A percentile compares a stretch with the other conserved stretches of the same genome.
Evolutionary conservation across 768 basidiomycete species (phyloP).

Genomic region (Gyrodon lividus): DNA sequence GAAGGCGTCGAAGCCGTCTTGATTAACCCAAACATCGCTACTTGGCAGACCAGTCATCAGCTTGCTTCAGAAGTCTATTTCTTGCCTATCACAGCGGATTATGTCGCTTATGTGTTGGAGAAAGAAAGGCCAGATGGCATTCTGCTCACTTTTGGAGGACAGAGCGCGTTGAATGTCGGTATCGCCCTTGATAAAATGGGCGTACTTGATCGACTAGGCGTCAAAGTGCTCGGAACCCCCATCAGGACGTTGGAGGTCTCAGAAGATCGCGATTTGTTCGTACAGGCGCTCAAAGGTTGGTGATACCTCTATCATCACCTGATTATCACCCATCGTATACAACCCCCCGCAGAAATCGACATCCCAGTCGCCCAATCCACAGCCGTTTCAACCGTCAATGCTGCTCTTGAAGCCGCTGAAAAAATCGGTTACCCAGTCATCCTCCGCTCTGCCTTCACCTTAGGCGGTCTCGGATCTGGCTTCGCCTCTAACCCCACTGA

Average conservation of each 20-base stretch:
- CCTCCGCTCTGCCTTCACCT: slow-evolving; percentile 92
- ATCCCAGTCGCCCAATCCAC: slow-evolving; percentile 95
- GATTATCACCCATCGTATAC: not conserved
- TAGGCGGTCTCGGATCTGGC: slow-evolving; percentile 97
- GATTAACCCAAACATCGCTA: slow-evolving; percentile 98
- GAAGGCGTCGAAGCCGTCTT: slow-evolving; percentile 93
- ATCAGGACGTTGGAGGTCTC: slow-evolving; percentile 93
- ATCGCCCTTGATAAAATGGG: slow-evolving; percentile 97
- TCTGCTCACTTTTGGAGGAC: slow-evolving; percentile 95
- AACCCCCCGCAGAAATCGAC: slow-evolving; percentile 73
- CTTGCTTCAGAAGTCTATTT: slow-evolving; percentile 97
- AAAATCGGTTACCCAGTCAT: slow-evolving; percentile 97
- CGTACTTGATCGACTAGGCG: slow-evolving; percentile 85
- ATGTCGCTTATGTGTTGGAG: slow-evolving; percentile 98
- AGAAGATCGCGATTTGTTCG: slow-evolving; percentile 96
- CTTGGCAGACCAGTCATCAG: slow-evolving; percentile 98
- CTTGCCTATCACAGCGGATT: slow-evolving; percentile 92
- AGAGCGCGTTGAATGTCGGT: slow-evolving; percentile 96
- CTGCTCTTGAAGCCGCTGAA: slow-evolving; percentile 87
- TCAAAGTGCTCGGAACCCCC: slow-evolving; percentile 93
- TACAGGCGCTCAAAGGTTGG: slow-evolving; percentile 91
- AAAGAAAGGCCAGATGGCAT: slow-evolving; percentile 98
- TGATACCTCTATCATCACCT: not conserved
- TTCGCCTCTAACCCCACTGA: slow-evolving; percentile 96
- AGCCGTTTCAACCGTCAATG: slow-evolving; percentile 94